Base-by-base conservation (phyloP, 768 basidiomycete species). In the Leccinum imitatum region DNA sequence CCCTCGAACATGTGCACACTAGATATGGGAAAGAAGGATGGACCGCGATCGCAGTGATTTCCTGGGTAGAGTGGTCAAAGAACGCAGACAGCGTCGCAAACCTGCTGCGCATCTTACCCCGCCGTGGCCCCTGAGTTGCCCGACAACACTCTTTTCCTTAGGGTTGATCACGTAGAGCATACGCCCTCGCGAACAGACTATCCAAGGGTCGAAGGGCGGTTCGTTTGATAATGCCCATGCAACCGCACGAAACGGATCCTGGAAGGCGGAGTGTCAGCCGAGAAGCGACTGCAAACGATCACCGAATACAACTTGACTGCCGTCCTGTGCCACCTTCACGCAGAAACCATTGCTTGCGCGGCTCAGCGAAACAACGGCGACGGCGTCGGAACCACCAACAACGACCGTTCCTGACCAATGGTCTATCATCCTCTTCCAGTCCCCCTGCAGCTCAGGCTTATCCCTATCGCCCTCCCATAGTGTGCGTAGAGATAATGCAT, bases 1-100 rank as follows among this genome's bases (percentile, higher is more conserved):
- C 90, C 47, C 85, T 77, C 0, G 90, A 90, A 14, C 89, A 90
- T 2, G 87, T 89, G 64, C 85, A 86, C 62, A 90, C 79, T 4
- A 87, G 69, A 62, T 87, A 77, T 11, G 86, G 83, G 47, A 75
- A 76, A 0, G 65, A 75, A 6, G 86, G 87, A 69, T 91, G 87
- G 7, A 87, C 84, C 0, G 77, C 81, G 6, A 93, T 81, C 9
- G 86, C 86, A 0, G 87, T 90, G 59, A 93, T 90, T 54, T 73
- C 70, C 73, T 73, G 39, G 27, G 77, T 73, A 82, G 85, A 51
- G 15, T 46, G 44, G 47, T 63, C 65, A 67, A 63, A 15, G 35
- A 54, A 44, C 4, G 48, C 50, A 35, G 13, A 27, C 3, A 21
- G n/a, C 31, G 47, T 50, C 47, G 11, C 14, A n/a, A 55, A 35